Base-by-base conservation (phyloP, 306 rosid genomes). In the Cercis canadensis region DNA sequence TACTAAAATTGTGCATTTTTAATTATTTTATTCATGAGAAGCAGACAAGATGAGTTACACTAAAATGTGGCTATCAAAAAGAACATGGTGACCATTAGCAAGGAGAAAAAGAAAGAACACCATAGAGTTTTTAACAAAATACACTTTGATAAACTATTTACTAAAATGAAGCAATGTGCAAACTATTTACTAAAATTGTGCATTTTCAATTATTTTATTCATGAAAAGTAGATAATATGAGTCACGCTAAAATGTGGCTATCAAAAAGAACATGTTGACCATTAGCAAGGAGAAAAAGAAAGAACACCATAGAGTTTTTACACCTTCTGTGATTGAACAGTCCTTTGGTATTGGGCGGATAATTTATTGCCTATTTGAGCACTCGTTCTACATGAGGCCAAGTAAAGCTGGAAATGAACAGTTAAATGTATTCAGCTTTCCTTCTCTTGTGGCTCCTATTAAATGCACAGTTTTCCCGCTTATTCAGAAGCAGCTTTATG, bases 391-490 rank as follows among this genome's bases (percentile, higher is more conserved):
- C 81, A 82, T 55, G 57, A 80, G 97, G 66, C 81, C 92, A 21
- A 95, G 96, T 52, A 95, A 91, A 87, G 89, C 85, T 10, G 92
- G 92, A 41, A 90, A 89, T 55, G 92, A 95, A 64, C 90, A 89
- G 75, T 65, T 91, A 40, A 86, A 88, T 31, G 97, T 91, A 47
- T 90, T 95, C 62, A 88, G 96, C 62, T 95, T 95, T 67, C 90
- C 97, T 46, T 68, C 99, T 5, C 82, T 87, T 7, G 96, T 95
- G 47, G 99, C 99, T 62, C 99, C 99, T 50, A 89, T 95, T 33
- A 95, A 95, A 80, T 95, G 97, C 77, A 89, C 99, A 10, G 99
- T 95, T 73, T 95, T 95, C 78, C 96, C 99, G 7, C 92, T 95
- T 47, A 96, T 95, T 82, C 96, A 95, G 76, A 86, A 89, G 64